Evolutionary conservation across 441 rosid genomes (phyloP), one percentile per base, ranked within the genome.

Genomic region (Syzygium syzygioides): DNA sequence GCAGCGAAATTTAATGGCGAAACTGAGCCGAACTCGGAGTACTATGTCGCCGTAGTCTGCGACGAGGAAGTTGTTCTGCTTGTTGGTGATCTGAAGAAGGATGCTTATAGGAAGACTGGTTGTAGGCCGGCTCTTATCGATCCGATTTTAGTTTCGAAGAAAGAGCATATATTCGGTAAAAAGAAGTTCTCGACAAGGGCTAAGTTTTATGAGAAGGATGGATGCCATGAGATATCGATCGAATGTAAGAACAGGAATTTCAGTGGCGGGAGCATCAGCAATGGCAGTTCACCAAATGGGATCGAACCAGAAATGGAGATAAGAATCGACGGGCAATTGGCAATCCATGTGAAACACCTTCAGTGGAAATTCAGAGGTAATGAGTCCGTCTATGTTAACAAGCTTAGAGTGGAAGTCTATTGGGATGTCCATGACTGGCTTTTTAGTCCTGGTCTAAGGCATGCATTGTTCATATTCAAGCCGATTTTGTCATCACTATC

Each of bases 341-440:
- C 94, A 25, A 92, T 97, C 50, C 95, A 94, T 25, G 97, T 97
- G 85, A 95, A 93, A 93, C 98, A 94, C 91, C 94, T 97, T 7
- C 97, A 95, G 60, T 97, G 98, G 98, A 96, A 96, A 60, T 97
- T 97, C 56, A 94, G 97, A 88, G 99, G 99, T 57, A 96, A 96
- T 52, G 95, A 95, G 86, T 94, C 94, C 20, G 93, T 96, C 66
- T 86, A 93, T 87, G 90, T 97, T 8, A 94, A 94, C 32, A 94
- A 93, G 90, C 89, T 93, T 17, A 93, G 95, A 23, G 92, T 97
- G 17, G 96, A 95, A 90, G 96, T 96, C 17, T 96, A 94, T 55
- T 97, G 98, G 93, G 99, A 97, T 89, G 98, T 97, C 55, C 98
- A 97, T 88, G 98, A 97, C 79, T 97, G 98, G 98, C 91, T 97